Evolutionary conservation across 257 asterid genomes (phyloP).

Genomic region (Orobanche coerulescens): DNA sequence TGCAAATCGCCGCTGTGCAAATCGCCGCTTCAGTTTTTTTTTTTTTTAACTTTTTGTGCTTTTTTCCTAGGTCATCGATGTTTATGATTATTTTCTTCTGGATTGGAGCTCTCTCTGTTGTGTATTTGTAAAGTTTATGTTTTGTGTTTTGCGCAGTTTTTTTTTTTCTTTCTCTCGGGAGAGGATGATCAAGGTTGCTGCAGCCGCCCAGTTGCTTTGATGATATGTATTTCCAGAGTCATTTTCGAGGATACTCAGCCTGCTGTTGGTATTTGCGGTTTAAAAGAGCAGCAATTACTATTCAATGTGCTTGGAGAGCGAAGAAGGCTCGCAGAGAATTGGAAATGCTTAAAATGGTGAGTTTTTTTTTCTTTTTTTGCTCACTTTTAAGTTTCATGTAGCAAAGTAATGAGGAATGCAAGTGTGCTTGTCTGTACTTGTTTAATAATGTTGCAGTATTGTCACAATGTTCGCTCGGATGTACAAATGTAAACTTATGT

Average conservation of each 20-base stretch:
- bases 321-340: slow-evolving; percentile 47
- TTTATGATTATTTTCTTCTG: too few relatives aligned
- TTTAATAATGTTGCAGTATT: slow-evolving; percentile 2
- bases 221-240: slow-evolving; percentile 33
- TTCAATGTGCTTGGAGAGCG: slow-evolving; percentile 63
- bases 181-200: too few relatives aligned
- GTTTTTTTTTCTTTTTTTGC: slow-evolving; percentile 11
- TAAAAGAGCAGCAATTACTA: slow-evolving; percentile 43
- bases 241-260: slow-evolving; percentile 39
- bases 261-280: slow-evolving; percentile 31
- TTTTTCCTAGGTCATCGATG: too few relatives aligned
- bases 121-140: too few relatives aligned
- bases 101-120: too few relatives aligned
- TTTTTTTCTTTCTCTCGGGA: too few relatives aligned
- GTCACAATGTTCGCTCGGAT: not conserved
- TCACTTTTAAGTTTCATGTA: not conserved
- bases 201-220: too few relatives aligned
- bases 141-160: too few relatives aligned
- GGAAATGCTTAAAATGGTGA: slow-evolving; percentile 56
- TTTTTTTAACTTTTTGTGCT: too few relatives aligned
- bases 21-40: too few relatives aligned
- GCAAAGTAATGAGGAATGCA: not conserved
- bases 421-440: not conserved
- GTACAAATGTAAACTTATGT: not conserved
- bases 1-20: too few relatives aligned